A percentile compares a stretch with the other conserved stretches of the same genome.
Evolutionary conservation across 495 filamentous ascomycete genomes (phyloP).

Genomic region (Neurospora pannonica): DNA sequence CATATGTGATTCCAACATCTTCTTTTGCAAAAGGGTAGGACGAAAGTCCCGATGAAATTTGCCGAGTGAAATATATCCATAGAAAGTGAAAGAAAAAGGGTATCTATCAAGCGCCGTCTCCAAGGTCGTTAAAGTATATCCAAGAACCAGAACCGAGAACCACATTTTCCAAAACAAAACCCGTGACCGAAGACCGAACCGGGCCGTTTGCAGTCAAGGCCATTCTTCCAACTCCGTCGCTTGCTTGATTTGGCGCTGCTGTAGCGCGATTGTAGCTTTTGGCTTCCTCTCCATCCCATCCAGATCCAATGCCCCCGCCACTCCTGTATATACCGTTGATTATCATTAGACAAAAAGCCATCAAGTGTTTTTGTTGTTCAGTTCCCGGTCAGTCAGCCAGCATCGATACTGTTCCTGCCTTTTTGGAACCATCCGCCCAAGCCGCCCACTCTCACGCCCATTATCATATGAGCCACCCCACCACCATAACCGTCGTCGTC

Average conservation of each 20-base stretch:
- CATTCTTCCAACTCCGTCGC: neutral
- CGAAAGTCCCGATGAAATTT: no score
- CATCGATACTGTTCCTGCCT: neutral
- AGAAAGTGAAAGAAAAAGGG: neutral
- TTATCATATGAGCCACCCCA: neutral
- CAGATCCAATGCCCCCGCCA: neutral
- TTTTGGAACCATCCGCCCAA: neutral
- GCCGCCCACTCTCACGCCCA: neutral
- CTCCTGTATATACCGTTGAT: neutral
- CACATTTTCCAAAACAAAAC: neutral
- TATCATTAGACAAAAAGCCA: neutral
- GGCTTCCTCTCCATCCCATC: neutral
- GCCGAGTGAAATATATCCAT: neutral
- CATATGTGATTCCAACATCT: no score
- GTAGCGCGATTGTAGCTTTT: neutral
- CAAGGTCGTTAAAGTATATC: neutral
- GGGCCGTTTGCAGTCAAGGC: neutral
- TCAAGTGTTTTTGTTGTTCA: neutral
- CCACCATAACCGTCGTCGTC: neutral
- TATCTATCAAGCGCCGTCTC: neutral
- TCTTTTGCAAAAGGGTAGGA: no score
- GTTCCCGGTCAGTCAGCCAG: accelerated
- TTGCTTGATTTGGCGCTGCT: neutral
- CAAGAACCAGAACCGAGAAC: neutral
- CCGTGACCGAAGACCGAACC: neutral